Percentiles rank a stretch among this genome's conserved stretches.
These are phyloP conservation scores for Septoria petroselini DNA, from an alignment of 2,329 filamentous ascomycete species.

Conservation along the genomic window DNA sequence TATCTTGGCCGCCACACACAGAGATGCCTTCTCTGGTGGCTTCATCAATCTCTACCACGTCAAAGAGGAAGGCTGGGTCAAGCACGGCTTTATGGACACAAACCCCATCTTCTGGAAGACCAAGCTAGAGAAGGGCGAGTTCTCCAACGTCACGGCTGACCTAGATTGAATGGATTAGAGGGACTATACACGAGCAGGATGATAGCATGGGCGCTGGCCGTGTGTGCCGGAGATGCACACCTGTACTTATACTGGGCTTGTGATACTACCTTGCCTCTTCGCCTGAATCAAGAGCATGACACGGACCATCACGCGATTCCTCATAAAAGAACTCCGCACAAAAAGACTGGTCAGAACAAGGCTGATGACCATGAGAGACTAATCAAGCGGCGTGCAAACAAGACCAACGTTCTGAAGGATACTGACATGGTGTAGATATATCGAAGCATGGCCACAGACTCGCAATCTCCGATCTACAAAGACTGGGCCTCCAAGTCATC, in stretches of 20 bases:
- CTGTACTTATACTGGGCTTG: slow-evolving; percentile 25
- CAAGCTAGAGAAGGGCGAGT: slow-evolving; percentile 97
- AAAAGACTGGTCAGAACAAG: too few species aligned
- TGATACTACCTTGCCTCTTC: slow-evolving; percentile 18
- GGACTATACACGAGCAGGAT: slow-evolving; percentile 12
- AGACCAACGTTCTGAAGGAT: too few species aligned
- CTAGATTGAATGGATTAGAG: slow-evolving; percentile 43
- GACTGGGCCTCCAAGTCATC: too few species aligned
- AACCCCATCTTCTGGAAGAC: slow-evolving; percentile 99
- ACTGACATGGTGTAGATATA: too few species aligned
- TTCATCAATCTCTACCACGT: slow-evolving; percentile 99
- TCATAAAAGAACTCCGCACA: too few species aligned
- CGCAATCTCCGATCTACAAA: too few species aligned
- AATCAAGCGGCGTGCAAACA: too few species aligned
- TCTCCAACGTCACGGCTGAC: slow-evolving; percentile 85
- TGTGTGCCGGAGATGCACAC: slow-evolving; percentile 3
- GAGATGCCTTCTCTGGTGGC: slow-evolving; percentile 97
- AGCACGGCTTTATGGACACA: slow-evolving; percentile 96
- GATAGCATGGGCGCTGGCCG: not conserved
- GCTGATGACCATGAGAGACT: too few species aligned
- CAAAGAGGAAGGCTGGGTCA: slow-evolving; percentile 98
- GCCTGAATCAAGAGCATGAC: slow-evolving; percentile 12
- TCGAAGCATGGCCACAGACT: too few species aligned
- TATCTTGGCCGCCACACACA: slow-evolving; percentile 92
- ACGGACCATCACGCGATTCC: slow-evolving; percentile 2